Base-by-base conservation (phyloP, 345 rosid genomes). In the Excoecaria cochinchinensis region DNA sequence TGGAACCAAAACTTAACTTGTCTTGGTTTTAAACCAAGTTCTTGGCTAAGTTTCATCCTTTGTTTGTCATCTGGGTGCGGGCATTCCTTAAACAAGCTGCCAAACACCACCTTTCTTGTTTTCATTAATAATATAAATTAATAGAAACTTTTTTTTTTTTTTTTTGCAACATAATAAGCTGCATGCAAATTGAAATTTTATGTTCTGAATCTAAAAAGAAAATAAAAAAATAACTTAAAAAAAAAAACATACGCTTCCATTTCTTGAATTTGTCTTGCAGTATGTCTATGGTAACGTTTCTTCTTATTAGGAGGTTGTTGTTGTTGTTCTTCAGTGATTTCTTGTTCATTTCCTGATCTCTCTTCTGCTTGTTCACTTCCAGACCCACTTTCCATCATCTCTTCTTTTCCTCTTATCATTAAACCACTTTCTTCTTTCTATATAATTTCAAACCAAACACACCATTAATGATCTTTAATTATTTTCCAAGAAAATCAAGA, bases 1-100 rank as follows among this genome's bases (percentile, higher is more conserved):
- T 96, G 99, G 84, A 93, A 96, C 99, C 98, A 93, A 75, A 96
- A 96, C 91, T 96, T 96, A 79, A 96, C 97, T 84, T 96, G 98
- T 42, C 96, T 90, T 47, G 99, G 97, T 79, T 89, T 90, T 25
- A 96, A 90, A n/a, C 97, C 97, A 40, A 96, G 91, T 3, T 96
- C 99, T 42, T 88, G 88, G 84, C 99, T 92, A 56, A 96, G 84
- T 83, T 81, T 89, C 87, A 78, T 79, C 84, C 97, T 87, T 79
- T 96, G 99, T 76, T 92, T 93, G 83, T 96, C 97, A 61, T 93
- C 98, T 19, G 99, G 99, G 78, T 96, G 99, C 8, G 94, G 99
- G 58, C 92, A 92, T 79, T 90, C 95, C 82, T 90, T 96, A 58
- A 96, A 96, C 87, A 92, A 73, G 58, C 99, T 96, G 86, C 81